These are phyloP conservation scores for Delphinella strobiligena DNA, from an alignment of 2,329 filamentous ascomycete genomes.

Conservation along the genomic window DNA sequence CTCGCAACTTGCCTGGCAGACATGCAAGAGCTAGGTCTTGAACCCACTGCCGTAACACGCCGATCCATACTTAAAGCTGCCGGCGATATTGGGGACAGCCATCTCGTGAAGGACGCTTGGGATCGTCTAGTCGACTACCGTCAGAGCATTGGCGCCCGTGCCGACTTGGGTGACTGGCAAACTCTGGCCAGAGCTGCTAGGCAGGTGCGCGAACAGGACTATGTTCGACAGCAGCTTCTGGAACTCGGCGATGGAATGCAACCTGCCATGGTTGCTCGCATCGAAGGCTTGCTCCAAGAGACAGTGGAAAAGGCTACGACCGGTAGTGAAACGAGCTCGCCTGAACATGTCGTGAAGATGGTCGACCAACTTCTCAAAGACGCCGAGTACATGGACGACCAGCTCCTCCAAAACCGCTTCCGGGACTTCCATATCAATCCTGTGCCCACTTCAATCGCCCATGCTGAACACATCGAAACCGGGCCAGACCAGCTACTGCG, in stretches of 20 bases:
- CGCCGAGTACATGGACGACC: neutral
- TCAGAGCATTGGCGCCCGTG: conserved; percentile 7
- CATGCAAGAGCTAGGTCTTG: conserved; percentile 15
- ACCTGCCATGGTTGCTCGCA: conserved; percentile 1
- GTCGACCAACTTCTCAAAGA: conserved; percentile 1
- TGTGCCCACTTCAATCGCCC: conserved; percentile 24
- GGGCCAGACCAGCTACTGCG: conserved; percentile 19
- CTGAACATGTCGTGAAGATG: neutral
- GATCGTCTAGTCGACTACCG: conserved; percentile 15
- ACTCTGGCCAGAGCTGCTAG: conserved; percentile 17
- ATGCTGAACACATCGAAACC: conserved; percentile 9
- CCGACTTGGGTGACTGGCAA: conserved; percentile 14
- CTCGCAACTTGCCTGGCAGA: conserved; percentile 19
- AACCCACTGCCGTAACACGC: conserved; percentile 21
- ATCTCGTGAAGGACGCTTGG: conserved; percentile 20
- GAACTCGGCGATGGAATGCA: conserved; percentile 1
- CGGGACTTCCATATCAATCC: conserved; percentile 24
- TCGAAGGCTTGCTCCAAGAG: neutral
- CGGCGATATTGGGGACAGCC: conserved; percentile 18
- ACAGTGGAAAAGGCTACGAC: neutral
- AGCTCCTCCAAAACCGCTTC: conserved; percentile 15
- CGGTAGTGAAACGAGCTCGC: neutral
- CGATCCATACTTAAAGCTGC: conserved; percentile 23
- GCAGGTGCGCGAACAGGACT: conserved; percentile 9
- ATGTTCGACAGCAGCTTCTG: conserved; percentile 13